These are phyloP conservation scores for Chimonanthus salicifolius DNA, from an alignment of 164 flowering plant genomes.

Conservation along the genomic window DNA sequence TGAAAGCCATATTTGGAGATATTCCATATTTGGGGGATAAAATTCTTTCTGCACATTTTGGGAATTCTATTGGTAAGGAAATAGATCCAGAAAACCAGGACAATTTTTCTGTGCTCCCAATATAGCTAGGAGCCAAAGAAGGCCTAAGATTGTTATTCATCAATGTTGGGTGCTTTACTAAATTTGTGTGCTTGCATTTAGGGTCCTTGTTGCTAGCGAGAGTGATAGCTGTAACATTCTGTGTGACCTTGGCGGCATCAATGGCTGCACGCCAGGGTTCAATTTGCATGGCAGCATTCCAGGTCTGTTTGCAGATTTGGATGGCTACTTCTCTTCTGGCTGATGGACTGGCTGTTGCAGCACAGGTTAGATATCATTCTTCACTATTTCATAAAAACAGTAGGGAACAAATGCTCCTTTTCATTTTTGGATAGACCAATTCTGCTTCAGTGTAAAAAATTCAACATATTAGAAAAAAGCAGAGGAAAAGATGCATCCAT, in stretches of 20 bases:
- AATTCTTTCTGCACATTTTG: no score
- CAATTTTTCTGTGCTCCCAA: no score
- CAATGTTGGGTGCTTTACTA: not conserved
- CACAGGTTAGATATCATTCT: constrained; percentile 42
- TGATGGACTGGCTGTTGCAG: constrained; percentile 86
- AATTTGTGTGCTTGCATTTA: constrained; percentile 18
- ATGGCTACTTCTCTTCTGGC: constrained; percentile 81
- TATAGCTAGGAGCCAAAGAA: no score
- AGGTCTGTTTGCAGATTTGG: constrained; percentile 91
- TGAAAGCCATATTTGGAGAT: no score
- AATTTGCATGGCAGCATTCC: constrained; percentile 93
- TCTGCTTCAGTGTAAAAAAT: no score
- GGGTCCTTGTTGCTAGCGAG: constrained; percentile 62
- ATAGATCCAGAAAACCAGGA: no score
- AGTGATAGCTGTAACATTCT: constrained; percentile 78
- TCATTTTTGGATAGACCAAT: no score
- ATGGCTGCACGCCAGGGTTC: constrained; percentile 83
- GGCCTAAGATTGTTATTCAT: no score
- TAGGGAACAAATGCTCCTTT: not conserved
- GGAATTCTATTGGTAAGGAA: no score
- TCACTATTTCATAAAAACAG: not conserved
- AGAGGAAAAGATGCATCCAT: no score
- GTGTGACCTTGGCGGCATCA: constrained; percentile 91
- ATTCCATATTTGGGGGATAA: no score
- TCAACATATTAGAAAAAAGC: no score